Base-by-base conservation (phyloP, 163 green algal species). In the Scenedesmus sp. region DNA sequence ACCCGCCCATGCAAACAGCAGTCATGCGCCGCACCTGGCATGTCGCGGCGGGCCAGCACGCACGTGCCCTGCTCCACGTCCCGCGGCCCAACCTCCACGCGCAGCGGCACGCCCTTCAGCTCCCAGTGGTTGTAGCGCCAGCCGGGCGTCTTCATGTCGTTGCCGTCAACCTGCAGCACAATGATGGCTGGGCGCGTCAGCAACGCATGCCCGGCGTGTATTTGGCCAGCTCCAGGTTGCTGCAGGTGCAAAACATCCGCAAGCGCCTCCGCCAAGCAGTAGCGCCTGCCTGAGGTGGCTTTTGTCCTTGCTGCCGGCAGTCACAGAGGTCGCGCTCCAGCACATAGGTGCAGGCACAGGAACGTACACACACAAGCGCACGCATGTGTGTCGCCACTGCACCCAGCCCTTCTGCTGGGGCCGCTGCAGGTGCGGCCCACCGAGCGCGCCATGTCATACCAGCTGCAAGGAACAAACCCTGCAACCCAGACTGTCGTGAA, bases 41-140 rank as follows among this genome's bases (percentile, higher is more conserved):
- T 88, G 92, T 98, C 96, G 15, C 96, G 87, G 22, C 96, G 92
- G 30, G 96, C 97, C 4, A 95, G 83, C 46, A 99, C 97, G 87
- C 97, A 99, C 0, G 95, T 95, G 42, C 92, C 89, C 53, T 95
- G 93, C 86, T 95, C 95, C 90, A 99, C 96, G 90, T 99, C 98
- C 20, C 96, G 94, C 15, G 97, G 97, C 6, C 97, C 96, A 44
- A 99, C 95, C 94, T 99, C 98, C 30, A 99, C 94, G 0, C 98
- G 59, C 82, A 99, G 90, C 13, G 97, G 98, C 85, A 93, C 93
- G 0, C 93, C 95, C 91, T 97, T 98, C 96, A 99, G 97, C 94
- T 99, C 98, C 93, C 96, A 99, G 93, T 97, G 93, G 94, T 98
- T 99, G 95, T 98, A 99, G 92, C 99, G 99, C 95, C 96, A 99